phyloP scores from a whole-genome alignment of 2,329 filamentous ascomycete genomes.

The Alternaria infectoria region DNA sequence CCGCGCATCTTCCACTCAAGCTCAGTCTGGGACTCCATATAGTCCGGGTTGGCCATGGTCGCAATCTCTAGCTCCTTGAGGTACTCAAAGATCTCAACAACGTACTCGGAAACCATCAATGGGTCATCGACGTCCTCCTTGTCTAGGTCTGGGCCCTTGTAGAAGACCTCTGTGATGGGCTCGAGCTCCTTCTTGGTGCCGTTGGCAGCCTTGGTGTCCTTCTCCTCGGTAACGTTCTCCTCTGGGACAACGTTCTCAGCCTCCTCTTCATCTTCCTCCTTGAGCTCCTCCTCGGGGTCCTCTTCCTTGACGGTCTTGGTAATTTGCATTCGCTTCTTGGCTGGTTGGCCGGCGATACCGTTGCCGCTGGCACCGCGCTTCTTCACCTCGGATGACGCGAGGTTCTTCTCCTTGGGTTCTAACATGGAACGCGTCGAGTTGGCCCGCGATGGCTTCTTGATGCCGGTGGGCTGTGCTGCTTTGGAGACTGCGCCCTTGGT shows the following conservation, averaged over 20 bases:
- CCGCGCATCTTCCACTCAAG: conserved; percentile 99
- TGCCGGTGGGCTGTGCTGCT: conserved; percentile 75
- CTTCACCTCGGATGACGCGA: conserved; percentile 66
- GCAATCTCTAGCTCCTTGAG: conserved; percentile 81
- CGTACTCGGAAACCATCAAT: conserved; percentile 97
- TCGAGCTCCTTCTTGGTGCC: conserved; percentile 25
- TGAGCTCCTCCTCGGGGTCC: conserved; percentile 54
- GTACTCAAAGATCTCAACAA: conserved; percentile 96
- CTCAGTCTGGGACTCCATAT: conserved; percentile 94
- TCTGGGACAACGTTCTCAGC: conserved; percentile 63
- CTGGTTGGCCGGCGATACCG: conserved; percentile 65
- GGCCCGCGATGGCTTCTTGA: conserved; percentile 73
- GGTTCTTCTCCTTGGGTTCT: conserved; percentile 74
- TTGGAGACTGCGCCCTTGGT: conserved; percentile 78
- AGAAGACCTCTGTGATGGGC: conserved; percentile 32
- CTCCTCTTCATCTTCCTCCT: conserved; percentile 54
- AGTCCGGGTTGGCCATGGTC: conserved; percentile 86
- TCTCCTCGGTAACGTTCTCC: conserved; percentile 60
- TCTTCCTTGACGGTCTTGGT: conserved; percentile 61
- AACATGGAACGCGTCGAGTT: conserved; percentile 69
- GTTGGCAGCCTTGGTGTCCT: conserved; percentile 36
- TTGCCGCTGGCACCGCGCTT: conserved; percentile 79
- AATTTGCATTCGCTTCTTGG: conserved; percentile 71
- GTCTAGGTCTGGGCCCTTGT: conserved; percentile 68
- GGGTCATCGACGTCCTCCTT: conserved; percentile 90